Base-by-base conservation (phyloP, 768 basidiomycete genomes). In the Auricularia sp. region DNA sequence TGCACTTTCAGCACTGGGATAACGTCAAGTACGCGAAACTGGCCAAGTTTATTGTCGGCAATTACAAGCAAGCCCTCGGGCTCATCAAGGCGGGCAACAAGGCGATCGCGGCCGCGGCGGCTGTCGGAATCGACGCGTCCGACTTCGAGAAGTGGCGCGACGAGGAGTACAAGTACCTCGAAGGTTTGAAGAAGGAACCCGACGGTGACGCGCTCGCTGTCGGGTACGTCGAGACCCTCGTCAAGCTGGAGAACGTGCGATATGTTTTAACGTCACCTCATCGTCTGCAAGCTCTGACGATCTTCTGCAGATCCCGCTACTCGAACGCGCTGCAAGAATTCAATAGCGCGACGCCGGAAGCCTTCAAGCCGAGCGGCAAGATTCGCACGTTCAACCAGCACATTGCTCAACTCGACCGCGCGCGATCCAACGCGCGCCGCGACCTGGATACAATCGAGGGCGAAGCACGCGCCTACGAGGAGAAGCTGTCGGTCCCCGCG, bases 1-100 rank as follows among this genome's bases (percentile, higher is more conserved):
- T 67, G 5, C 66, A 68, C 60, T 71, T 67, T 59, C 42, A 43
- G 39, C 69, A 69, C 54, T 70, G 70, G 67, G 70, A 71, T 63
- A 66, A 70, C 34, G 68, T 68, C 16, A 68, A 66, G 62, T 67
- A 67, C 42, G 42, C 47, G 7, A 34, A 66, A 18, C 3, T 43
- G 36, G 5, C 6, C 16, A 3, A 4, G 33, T 43, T 23, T 33
- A 59, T 58, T 43, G 36, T n/a, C 21, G 58, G 68, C n/a, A 69
- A 68, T 51, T 72, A 70, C 63, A 64, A 64, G 36, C 67, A 70
- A 39, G 68, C 68, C 3, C 62, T 69, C 14, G 4, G 35, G 1
- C 67, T 69, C n/a, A 36, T 68, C 16, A 60, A 64, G 8, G 62
- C 14, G 1, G 21, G n/a, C 0, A 14, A 6, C 0, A 61, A 44